These are phyloP conservation scores for Daldinia childiae DNA, from an alignment of 495 filamentous ascomycete genomes.

Conservation along the genomic window DNA sequence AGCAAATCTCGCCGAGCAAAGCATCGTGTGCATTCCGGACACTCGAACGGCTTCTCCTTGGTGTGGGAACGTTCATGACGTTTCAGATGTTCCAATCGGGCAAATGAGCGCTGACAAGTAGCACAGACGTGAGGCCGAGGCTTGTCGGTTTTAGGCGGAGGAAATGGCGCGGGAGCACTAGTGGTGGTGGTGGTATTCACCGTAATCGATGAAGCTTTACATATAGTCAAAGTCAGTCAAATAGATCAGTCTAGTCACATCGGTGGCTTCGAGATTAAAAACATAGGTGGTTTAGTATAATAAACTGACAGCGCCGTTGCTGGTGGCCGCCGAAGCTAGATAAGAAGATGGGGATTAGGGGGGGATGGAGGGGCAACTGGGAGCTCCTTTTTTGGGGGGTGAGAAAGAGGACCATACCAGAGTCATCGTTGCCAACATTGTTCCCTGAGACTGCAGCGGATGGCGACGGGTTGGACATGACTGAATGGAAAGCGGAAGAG, in stretches of 20 bases:
- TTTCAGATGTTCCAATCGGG: conserved; percentile 95
- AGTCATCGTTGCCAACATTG: conserved; percentile 49
- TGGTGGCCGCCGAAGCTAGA: conserved; percentile 27
- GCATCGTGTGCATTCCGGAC: conserved; percentile 92
- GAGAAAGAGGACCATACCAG: conserved; percentile 40
- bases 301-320: conserved; percentile 11
- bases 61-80: conserved; percentile 98
- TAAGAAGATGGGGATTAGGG: conserved; percentile 26
- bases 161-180: conserved; percentile 57
- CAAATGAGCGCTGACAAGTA: conserved; percentile 93
- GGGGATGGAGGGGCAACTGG: conserved; percentile 32
- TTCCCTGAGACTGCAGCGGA: conserved; percentile 44
- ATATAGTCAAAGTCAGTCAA: conserved; percentile 42
- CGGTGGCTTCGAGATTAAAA: conserved; percentile 2
- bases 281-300: conserved; percentile 12
- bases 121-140: conserved; percentile 93
- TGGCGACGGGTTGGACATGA: conserved; percentile 49
- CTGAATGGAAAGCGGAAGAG: conserved; percentile 31
- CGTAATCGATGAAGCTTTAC: conserved; percentile 60
- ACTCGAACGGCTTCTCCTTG: conserved; percentile 99
- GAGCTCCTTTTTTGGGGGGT: conserved; percentile 13
- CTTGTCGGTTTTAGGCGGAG: conserved; percentile 95
- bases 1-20: conserved; percentile 95
- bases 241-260: conserved; percentile 21
- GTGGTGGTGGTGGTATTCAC: conserved; percentile 57